Conservation (phyloP, 306 rosid genomes). For the Nissolia schottii region DNA sequence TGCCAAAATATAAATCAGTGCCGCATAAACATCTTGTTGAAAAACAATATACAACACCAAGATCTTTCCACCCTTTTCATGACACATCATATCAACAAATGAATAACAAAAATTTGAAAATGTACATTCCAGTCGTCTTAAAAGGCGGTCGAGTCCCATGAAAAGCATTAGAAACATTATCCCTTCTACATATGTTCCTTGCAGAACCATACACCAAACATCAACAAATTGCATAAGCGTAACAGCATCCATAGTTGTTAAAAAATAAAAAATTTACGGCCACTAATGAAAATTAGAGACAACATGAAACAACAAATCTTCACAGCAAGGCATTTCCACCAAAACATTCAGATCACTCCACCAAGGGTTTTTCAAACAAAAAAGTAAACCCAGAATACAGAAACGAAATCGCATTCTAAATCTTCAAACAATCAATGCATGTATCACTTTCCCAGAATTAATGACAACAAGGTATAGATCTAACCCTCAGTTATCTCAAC, state of each 20-base stretch:
- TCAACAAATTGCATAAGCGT: neutral
- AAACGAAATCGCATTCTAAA: neutral
- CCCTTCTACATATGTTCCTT: neutral
- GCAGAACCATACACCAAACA: neutral
- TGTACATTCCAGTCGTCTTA: neutral
- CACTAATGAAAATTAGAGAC: neutral
- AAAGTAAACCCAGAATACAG: neutral
- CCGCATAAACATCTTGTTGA: neutral
- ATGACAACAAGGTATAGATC: neutral
- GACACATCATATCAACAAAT: neutral
- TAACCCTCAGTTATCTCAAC: neutral
- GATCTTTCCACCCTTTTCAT: neutral
- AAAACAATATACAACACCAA: neutral
- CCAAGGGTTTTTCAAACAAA: neutral
- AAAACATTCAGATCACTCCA: neutral
- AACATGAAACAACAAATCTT: neutral
- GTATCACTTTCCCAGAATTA: neutral
- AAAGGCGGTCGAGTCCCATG: neutral
- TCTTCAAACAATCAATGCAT: slow-evolving; percentile 8
- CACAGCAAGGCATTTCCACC: slow-evolving; percentile 3
- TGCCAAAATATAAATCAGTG: slow-evolving; percentile 8
- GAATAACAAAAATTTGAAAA: neutral
- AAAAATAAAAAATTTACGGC: neutral
- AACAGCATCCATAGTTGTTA: neutral
- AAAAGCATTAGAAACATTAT: neutral